Percentiles rank a stretch among this genome's conserved stretches.
These are phyloP conservation scores for Zymoseptoria crescenta DNA, from an alignment of 2,329 filamentous ascomycete species.

Conservation along the genomic window DNA sequence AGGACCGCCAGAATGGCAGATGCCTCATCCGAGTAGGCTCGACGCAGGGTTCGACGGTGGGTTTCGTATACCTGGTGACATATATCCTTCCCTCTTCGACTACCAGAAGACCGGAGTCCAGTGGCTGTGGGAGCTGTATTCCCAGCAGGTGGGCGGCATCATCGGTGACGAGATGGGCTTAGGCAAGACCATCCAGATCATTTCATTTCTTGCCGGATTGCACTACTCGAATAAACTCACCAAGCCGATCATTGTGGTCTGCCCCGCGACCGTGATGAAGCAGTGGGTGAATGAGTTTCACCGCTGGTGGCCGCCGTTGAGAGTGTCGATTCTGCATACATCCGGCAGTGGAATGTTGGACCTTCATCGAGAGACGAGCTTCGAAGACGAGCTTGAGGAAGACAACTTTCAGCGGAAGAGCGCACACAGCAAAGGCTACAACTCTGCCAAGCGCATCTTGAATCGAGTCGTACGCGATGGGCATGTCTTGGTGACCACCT, in stretches of 20 bases:
- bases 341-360: constrained; percentile 96
- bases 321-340: constrained; percentile 89
- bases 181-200: constrained; percentile 83
- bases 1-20: constrained; percentile 62
- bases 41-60: constrained; percentile 69
- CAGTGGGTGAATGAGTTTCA: constrained; percentile 99
- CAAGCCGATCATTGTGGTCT: constrained; percentile 83
- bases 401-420: constrained; percentile 32
- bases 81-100: constrained; percentile 84
- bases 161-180: constrained; percentile 97
- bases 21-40: constrained; percentile 73
- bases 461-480: constrained; percentile 74
- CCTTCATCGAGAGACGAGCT: constrained; percentile 51
- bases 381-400: constrained; percentile 56
- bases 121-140: constrained; percentile 89
- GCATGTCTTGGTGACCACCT: constrained; percentile 91
- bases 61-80: constrained; percentile 80
- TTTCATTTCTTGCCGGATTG: constrained; percentile 77
- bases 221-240: constrained; percentile 83
- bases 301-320: constrained; percentile 96
- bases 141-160: constrained; percentile 85
- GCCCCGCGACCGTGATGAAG: constrained; percentile 86
- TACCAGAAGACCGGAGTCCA: constrained; percentile 97
- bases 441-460: constrained; percentile 70
- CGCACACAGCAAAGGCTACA: constrained; percentile 49